Conservation (phyloP, 2,329 filamentous ascomycete genomes). For the Xylariomycetidae sp. region DNA sequence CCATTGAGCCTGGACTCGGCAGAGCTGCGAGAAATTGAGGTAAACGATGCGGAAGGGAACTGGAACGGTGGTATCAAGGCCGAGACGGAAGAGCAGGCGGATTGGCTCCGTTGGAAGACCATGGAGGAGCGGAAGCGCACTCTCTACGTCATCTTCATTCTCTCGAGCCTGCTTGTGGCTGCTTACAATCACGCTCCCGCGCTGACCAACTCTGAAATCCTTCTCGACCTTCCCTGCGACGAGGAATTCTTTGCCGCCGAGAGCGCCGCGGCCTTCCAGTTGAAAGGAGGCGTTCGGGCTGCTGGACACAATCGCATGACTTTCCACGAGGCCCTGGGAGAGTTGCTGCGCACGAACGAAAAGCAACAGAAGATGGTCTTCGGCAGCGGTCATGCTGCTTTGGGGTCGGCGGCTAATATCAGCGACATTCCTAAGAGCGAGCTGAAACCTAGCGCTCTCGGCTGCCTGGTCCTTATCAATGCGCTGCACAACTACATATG, state of each 20-base stretch:
- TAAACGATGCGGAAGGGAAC: slow-evolving; percentile 47
- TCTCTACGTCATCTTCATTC: slow-evolving; percentile 82
- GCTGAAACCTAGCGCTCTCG: slow-evolving; percentile 82
- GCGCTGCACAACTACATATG: slow-evolving; percentile 97
- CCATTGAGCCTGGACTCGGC: slow-evolving; percentile 40
- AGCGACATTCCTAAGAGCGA: slow-evolving; percentile 55
- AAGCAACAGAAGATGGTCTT: slow-evolving; percentile 51
- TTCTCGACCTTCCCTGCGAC: slow-evolving; percentile 84
- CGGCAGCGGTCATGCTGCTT: slow-evolving; percentile 37
- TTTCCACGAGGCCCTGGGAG: slow-evolving; percentile 78
- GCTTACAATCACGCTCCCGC: slow-evolving; percentile 91
- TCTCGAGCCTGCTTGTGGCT: slow-evolving; percentile 86
- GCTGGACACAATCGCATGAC: slow-evolving; percentile 68
- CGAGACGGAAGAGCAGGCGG: slow-evolving; percentile 56
- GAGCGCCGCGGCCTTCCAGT: slow-evolving; percentile 74
- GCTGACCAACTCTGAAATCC: slow-evolving; percentile 89
- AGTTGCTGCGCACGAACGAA: slow-evolving; percentile 73
- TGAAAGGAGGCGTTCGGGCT: slow-evolving; percentile 66
- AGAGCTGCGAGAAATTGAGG: slow-evolving; percentile 51
- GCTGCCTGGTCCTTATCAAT: slow-evolving; percentile 86
- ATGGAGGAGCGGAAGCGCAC: slow-evolving; percentile 90
- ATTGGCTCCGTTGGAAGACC: slow-evolving; percentile 87
- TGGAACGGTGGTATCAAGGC: slow-evolving; percentile 39
- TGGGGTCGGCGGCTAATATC: slow-evolving; percentile 40
- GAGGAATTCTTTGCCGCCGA: slow-evolving; percentile 88